Evolutionary conservation across 2,329 filamentous ascomycete genomes (phyloP), one percentile per base, ranked within the genome.

Genomic region (Chaetomium strumarium): DNA sequence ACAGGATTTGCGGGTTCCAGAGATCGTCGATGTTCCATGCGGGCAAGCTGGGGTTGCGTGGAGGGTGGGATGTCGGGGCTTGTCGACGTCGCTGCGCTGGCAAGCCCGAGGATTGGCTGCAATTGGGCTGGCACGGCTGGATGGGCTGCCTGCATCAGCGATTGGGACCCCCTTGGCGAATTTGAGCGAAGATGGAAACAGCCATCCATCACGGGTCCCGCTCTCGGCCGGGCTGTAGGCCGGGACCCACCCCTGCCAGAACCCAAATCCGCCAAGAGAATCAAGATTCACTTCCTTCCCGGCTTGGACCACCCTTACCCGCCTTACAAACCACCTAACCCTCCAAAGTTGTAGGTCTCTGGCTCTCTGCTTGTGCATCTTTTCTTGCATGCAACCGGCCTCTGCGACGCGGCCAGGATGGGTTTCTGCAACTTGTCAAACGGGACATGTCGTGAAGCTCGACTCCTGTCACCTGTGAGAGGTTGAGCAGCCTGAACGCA

Each of bases 81-180:
- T 64, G 66, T 65, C 65, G 67, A 69, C 71, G 74, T 75, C 67
- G 72, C 74, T 73, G 71, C 69, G 73, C 70, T 74, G 72, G 71
- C 70, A 61, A 61, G 66, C 61, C 57, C 62, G 57, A 55, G 66
- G 62, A 68, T 64, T 68, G 65, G 67, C 61, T 60, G 58, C 62
- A 55, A 55, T 48, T 45, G 24, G 43, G 30, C 30, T 38, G 46
- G 34, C 5, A n/a, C 34, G 14, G 34, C 34, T n/a, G 43, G 33
- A 19, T 39, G 36, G 50, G 19, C 46, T 24, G 37, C 19, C 48
- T 45, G 29, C 40, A 51, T 47, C 24, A 48, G 48, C 46, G 38
- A 56, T 51, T 16, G 52, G 55, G 47, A 40, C 48, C 46, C 44
- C 50, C 52, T 51, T 55, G 53, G 53, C 19, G 41, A 44, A 30